These are phyloP conservation scores for Talaromyces sp. DNA, from an alignment of 2,329 filamentous ascomycete species.

Conservation along the genomic window DNA sequence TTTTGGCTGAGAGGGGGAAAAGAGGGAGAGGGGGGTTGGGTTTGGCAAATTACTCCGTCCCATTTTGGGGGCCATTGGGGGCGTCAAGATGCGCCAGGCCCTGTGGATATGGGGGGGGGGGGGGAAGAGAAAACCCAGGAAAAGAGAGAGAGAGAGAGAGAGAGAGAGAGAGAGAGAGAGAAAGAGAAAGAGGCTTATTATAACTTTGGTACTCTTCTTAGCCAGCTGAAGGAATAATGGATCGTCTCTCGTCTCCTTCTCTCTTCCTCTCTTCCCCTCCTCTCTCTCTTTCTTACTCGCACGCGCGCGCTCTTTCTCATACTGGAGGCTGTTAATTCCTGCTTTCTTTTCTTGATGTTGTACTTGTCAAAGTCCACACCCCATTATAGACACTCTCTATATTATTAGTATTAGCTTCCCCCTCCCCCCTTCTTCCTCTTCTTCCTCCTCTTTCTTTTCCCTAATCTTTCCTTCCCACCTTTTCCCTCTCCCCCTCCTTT, in stretches of 20 bases:
- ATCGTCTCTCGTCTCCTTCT: not conserved
- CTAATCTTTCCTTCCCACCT: not conserved
- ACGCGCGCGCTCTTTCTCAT: no score
- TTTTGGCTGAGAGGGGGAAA: not conserved
- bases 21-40: no score
- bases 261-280: not conserved
- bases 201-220: no score
- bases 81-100: not conserved
- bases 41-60: no score
- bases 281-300: constrained; percentile 1
- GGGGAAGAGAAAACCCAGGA: not conserved
- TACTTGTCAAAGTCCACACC: not conserved
- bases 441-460: constrained; percentile 15
- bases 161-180: not conserved
- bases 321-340: no score
- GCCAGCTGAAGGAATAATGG: not conserved
- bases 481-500: not conserved
- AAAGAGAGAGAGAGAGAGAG: not conserved
- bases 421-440: constrained; percentile 12
- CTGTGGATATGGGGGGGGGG: no score
- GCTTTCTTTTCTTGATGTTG: constrained; percentile 2
- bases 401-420: constrained; percentile 16
- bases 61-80: not conserved
- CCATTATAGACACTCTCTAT: constrained; percentile 3
- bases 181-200: not conserved